A percentile compares a stretch with the other conserved stretches of the same genome.
phyloP scores from a whole-genome alignment of 2,329 filamentous ascomycete species.

The Fonsecaea monophora region DNA sequence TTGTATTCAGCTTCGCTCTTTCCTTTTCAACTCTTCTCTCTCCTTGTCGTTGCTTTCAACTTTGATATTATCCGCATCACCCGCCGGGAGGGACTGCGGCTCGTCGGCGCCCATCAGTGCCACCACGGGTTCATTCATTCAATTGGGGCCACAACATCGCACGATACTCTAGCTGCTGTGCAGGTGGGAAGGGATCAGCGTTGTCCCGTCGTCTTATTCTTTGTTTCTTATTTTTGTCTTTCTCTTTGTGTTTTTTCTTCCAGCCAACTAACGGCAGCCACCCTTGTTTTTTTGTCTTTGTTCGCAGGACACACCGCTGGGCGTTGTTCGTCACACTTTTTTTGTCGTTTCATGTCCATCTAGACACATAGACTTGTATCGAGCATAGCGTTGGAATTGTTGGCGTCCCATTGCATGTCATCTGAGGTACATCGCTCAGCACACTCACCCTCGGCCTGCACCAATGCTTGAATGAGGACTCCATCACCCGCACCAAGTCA shows the following conservation, averaged over 20 bases:
- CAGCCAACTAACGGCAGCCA: too few species aligned
- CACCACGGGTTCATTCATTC: neutral
- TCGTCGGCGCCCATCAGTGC: neutral
- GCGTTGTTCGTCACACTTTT: neutral
- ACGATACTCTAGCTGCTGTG: neutral
- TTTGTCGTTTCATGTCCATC: neutral
- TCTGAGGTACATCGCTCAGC: neutral
- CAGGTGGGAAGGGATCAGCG: constrained; percentile 1
- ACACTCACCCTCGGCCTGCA: neutral
- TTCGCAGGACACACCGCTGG: neutral
- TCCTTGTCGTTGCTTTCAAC: neutral
- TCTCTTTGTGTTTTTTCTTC: neutral
- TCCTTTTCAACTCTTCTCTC: neutral
- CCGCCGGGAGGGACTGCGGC: constrained; percentile 4
- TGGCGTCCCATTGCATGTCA: neutral
- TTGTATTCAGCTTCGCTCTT: neutral
- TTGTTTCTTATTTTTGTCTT: neutral
- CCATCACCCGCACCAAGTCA: constrained; percentile 21
- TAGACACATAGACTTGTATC: constrained; percentile 4
- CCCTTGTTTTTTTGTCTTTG: neutral
- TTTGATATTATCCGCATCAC: neutral
- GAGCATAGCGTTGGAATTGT: constrained; percentile 4
- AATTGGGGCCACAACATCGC: neutral
- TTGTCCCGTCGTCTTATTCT: neutral
- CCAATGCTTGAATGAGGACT: constrained; percentile 30